Evolutionary conservation across 768 basidiomycete genomes (phyloP), one percentile per base, ranked within the genome.

Genomic region (Boletus pseudo-olivaceus): DNA sequence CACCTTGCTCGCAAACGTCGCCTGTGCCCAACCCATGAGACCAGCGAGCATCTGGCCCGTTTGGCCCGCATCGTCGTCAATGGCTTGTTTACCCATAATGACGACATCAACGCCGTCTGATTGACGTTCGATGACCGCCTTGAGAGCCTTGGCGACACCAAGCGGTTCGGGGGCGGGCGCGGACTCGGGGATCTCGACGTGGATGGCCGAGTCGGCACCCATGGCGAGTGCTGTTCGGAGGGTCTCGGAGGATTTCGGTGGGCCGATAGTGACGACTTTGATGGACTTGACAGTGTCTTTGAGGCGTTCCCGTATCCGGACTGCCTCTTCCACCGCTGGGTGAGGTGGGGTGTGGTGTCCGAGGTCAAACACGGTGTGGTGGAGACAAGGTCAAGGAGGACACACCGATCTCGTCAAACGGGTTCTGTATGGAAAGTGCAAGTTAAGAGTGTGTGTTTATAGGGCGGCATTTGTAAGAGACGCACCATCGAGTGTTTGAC

Each of bases 401-500:
- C 57, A n/a, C 52, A 94, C 94, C 96, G 67, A 98, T 98, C 75
- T 99, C 97, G 69, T 98, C 96, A 65, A 98, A 98, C 0, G 97
- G 96, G 72, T 98, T 98, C 95, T 98, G 64, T 52, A 14, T 37
- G 20, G 10, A 12, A 41, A n/a, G 11, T 23, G 39, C 3, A 17
- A 37, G 45, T 55, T 39, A 26, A 33, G 42, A 42, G 4, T n/a
- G n/a, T 20, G 34, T 37, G 7, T n/a, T n/a, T n/a, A 7, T 38
- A n/a, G 32, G 11, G 10, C 5, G 12, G 20, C 9, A 4, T 14
- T 14, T 34, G 38, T 32, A 35, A 12, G 35, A 7, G 39, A 63
- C 85, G 61, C 60, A 94, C 96, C 95, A 99, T 98, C 2, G 93
- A 95, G 75, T 99, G 97, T 80, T 99, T 99, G 62, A 97, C 96